Percentiles rank a stretch among this genome's conserved stretches.
Evolutionary conservation across 2,329 filamentous ascomycete species (phyloP).

Genomic region (Teratosphaeria gauchensis): DNA sequence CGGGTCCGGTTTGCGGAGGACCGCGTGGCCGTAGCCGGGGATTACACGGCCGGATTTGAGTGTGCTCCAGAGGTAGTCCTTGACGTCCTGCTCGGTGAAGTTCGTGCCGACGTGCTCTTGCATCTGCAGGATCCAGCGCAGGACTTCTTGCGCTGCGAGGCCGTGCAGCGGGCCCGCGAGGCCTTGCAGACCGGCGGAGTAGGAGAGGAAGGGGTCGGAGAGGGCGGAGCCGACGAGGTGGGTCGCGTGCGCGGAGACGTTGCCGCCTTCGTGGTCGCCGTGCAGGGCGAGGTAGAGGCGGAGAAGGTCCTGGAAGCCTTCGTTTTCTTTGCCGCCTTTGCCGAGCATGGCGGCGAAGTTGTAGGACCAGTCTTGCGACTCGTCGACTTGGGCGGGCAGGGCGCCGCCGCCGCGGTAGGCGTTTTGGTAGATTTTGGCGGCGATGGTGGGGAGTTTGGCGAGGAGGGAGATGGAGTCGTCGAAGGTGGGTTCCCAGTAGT

Average conservation of each 20-base stretch:
- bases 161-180: constrained; percentile 90
- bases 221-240: constrained; percentile 92
- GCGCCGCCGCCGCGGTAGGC: constrained; percentile 65
- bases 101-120: constrained; percentile 70
- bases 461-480: constrained; percentile 90
- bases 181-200: constrained; percentile 90
- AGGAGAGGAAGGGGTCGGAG: constrained; percentile 89
- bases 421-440: constrained; percentile 96
- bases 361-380: constrained; percentile 91
- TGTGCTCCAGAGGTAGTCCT: constrained; percentile 82
- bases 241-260: constrained; percentile 90
- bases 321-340: constrained; percentile 77
- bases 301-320: constrained; percentile 90
- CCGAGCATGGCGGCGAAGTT: constrained; percentile 97
- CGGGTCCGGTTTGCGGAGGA: constrained; percentile 92
- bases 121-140: constrained; percentile 96
- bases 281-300: constrained; percentile 92
- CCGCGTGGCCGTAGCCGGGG: constrained; percentile 89
- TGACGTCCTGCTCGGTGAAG: constrained; percentile 73
- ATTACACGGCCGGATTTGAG: constrained; percentile 91
- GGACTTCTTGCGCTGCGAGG: constrained; percentile 89
- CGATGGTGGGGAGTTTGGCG: constrained; percentile 92
- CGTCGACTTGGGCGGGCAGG: constrained; percentile 66
- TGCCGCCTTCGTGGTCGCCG: constrained; percentile 96
- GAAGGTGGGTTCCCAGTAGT: constrained; percentile 98